Conservation (phyloP, 2,329 filamentous ascomycete species). For the Cladobotryum mycophilum region DNA sequence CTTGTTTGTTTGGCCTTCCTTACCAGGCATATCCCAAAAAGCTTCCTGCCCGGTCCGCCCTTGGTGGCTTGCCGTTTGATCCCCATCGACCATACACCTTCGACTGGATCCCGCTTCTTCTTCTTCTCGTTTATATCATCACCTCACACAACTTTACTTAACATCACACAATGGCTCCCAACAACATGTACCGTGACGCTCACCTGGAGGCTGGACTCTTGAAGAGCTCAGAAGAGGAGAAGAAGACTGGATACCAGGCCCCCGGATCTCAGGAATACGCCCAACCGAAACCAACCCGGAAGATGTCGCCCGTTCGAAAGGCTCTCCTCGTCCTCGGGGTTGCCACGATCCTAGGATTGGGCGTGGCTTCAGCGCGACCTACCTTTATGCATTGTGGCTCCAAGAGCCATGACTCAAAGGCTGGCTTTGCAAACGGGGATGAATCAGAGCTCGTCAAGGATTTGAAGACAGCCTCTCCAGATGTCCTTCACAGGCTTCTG, state of each 20-base stretch:
- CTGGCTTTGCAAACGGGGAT: conserved; percentile 21
- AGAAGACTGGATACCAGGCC: conserved; percentile 7
- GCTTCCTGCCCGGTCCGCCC: neutral
- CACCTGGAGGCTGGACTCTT: conserved; percentile 19
- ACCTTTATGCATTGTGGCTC: conserved; percentile 4
- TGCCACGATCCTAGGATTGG: conserved; percentile 22
- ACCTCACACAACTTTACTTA: neutral
- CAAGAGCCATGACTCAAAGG: conserved; percentile 1
- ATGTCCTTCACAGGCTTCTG: conserved; percentile 59
- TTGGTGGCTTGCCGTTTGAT: conserved; percentile 1
- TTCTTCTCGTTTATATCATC: neutral
- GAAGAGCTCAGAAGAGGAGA: conserved; percentile 19
- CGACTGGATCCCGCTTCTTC: neutral
- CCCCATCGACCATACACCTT: conserved; percentile 7
- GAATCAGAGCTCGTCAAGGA: neutral
- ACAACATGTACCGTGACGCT: conserved; percentile 8
- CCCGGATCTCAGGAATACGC: conserved; percentile 3
- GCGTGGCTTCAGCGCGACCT: conserved; percentile 14
- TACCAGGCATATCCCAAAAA: neutral
- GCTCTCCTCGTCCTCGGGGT: conserved; percentile 16
- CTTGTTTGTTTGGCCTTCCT: neutral
- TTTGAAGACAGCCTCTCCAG: conserved; percentile 49
- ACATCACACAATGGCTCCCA: conserved; percentile 13
- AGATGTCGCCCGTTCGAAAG: conserved; percentile 15
- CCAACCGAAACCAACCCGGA: conserved; percentile 3